Evolutionary conservation across 2,329 filamentous ascomycete species (phyloP).

Genomic region (Penicillium sp.): DNA sequence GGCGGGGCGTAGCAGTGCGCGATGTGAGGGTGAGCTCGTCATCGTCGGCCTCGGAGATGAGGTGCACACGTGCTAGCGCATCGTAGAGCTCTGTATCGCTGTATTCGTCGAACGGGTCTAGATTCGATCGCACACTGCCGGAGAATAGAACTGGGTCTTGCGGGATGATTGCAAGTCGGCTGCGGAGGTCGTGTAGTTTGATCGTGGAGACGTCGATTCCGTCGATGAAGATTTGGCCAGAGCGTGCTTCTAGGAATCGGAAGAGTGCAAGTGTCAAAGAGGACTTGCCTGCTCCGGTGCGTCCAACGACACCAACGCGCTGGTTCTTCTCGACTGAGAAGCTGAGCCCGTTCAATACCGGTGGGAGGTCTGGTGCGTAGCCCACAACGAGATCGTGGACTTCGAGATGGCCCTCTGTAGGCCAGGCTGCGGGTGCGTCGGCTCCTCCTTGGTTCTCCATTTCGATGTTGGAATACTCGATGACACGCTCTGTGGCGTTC

Average conservation of each 20-base stretch:
- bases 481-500: slow-evolving; percentile 45
- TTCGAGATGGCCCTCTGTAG: slow-evolving; percentile 64
- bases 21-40: slow-evolving; percentile 63
- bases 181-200: slow-evolving; percentile 60
- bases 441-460: slow-evolving; percentile 28
- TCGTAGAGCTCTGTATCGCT: slow-evolving; percentile 68
- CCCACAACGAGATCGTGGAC: slow-evolving; percentile 70
- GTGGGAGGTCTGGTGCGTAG: slow-evolving; percentile 68
- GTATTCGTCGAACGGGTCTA: slow-evolving; percentile 74
- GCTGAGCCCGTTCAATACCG: slow-evolving; percentile 27
- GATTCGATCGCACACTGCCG: slow-evolving; percentile 71
- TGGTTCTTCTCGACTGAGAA: slow-evolving; percentile 30
- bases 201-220: slow-evolving; percentile 51
- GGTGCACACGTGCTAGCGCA: slow-evolving; percentile 68
- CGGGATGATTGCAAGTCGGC: slow-evolving; percentile 76
- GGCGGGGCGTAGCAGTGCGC: slow-evolving; percentile 68
- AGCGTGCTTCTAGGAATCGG: slow-evolving; percentile 30
- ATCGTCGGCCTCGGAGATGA: slow-evolving; percentile 55
- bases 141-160: slow-evolving; percentile 81
- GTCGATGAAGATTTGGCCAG: slow-evolving; percentile 33
- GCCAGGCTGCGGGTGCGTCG: slow-evolving; percentile 32
- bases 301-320: slow-evolving; percentile 35
- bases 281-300: slow-evolving; percentile 39
- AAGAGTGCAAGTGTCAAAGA: slow-evolving; percentile 34
- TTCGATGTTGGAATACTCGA: slow-evolving; percentile 53